A percentile compares a stretch with the other conserved stretches of the same genome.
phyloP scores from a whole-genome alignment of 169 alveolate genomes.

The Condylostoma magnum region DNA sequence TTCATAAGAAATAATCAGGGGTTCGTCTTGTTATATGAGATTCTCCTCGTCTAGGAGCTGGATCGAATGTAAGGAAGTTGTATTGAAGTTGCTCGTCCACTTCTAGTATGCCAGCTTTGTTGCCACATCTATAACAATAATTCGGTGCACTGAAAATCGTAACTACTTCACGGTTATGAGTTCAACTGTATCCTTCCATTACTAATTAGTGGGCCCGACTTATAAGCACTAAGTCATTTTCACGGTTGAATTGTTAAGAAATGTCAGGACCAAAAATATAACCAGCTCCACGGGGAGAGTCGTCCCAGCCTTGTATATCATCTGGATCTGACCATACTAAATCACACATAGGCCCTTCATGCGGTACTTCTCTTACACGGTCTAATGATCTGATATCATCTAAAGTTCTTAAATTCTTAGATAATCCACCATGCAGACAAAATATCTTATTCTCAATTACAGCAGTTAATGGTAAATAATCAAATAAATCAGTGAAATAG shows the following conservation, averaged over 20 bases:
- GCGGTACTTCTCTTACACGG: constrained; percentile 93
- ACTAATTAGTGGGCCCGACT: constrained; percentile 96
- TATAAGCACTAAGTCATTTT: constrained; percentile 91
- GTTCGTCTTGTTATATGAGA: constrained; percentile 8
- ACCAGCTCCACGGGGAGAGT: constrained; percentile 98
- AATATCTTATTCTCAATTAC: constrained; percentile 90
- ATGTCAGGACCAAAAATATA: constrained; percentile 96
- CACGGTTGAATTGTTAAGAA: constrained; percentile 79
- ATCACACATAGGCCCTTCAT: constrained; percentile 99
- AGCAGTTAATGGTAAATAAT: constrained; percentile 95
- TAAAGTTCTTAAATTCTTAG: constrained; percentile 92
- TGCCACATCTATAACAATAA: constrained; percentile 95
- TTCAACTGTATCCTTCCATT: constrained; percentile 92
- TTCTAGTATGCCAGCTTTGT: constrained; percentile 93
- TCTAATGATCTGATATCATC: constrained; percentile 90
- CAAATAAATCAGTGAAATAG: constrained; percentile 95
- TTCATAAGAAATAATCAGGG: constrained; percentile 26
- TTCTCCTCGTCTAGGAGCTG: constrained; percentile 88
- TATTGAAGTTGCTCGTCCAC: constrained; percentile 92
- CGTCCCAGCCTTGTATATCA: constrained; percentile 92
- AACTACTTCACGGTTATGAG: constrained; percentile 89
- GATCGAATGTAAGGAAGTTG: constrained; percentile 78
- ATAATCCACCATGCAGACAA: constrained; percentile 98
- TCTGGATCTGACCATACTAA: constrained; percentile 99
- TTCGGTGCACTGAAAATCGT: constrained; percentile 96